phyloP scores from a whole-genome alignment of 176 grass and related monocot genomes.

The Leersia perrieri region DNA sequence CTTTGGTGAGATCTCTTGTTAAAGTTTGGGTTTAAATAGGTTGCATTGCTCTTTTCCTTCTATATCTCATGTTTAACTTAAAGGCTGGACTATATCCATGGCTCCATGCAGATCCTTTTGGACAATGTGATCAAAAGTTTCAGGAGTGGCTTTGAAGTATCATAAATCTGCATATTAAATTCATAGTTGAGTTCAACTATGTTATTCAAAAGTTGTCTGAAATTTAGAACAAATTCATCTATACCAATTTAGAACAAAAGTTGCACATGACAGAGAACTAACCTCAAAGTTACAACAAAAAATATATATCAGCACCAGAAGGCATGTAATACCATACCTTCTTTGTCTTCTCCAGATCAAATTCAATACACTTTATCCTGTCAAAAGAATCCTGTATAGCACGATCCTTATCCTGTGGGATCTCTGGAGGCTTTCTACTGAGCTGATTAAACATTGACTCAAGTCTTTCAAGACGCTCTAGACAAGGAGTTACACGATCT shows the following conservation, averaged over 20 bases:
- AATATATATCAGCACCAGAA: slow-evolving; percentile 16
- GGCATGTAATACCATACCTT: slow-evolving; percentile 42
- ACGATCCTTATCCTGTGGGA: slow-evolving; percentile 68
- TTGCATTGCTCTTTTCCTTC: background rate
- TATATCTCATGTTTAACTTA: background rate
- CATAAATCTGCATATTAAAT: background rate
- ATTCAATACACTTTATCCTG: slow-evolving; percentile 90
- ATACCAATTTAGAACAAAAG: slow-evolving; percentile 8
- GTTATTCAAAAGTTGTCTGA: background rate
- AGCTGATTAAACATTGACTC: slow-evolving; percentile 79
- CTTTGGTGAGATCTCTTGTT: background rate
- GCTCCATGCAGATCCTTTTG: background rate
- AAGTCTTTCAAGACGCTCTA: slow-evolving; percentile 76
- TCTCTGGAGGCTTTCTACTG: slow-evolving; percentile 73
- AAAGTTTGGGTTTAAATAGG: background rate
- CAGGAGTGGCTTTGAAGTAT: background rate
- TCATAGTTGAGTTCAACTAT: background rate
- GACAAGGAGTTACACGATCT: slow-evolving; percentile 56
- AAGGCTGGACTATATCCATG: background rate
- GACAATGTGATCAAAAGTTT: background rate
- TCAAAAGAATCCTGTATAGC: slow-evolving; percentile 87
- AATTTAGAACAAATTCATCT: slow-evolving; percentile 2
- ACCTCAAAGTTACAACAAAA: background rate
- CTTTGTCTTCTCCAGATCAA: slow-evolving; percentile 97
- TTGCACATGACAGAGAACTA: background rate